These are phyloP conservation scores for Cystobasidium sp. DNA, from an alignment of 1,284 basidiomycete species.

Conservation along the genomic window DNA sequence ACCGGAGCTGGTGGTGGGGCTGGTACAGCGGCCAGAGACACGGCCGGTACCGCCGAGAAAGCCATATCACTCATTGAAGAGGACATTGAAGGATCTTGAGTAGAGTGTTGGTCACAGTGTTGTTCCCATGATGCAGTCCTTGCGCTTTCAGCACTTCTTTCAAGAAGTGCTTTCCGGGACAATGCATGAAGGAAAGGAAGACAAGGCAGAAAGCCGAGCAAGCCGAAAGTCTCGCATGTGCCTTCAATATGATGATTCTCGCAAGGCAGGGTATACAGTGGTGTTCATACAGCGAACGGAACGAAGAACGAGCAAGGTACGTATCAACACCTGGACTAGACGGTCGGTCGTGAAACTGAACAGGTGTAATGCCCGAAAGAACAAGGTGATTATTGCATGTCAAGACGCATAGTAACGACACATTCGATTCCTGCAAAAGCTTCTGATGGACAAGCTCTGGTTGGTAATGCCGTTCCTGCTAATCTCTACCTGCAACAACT, in stretches of 20 bases:
- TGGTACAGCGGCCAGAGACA: neutral
- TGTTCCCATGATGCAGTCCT: neutral
- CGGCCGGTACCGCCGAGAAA: neutral
- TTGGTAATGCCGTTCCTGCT: neutral
- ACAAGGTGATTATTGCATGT: conserved; percentile 9
- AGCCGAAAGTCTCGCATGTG: too few species aligned
- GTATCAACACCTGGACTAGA: neutral
- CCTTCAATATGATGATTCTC: too few species aligned
- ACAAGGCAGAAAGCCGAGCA: too few species aligned
- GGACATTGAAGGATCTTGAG: neutral
- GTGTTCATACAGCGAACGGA: too few species aligned
- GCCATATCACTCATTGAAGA: conserved; percentile 31
- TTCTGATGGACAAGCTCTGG: neutral
- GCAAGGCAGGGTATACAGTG: too few species aligned
- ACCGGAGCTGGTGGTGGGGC: conserved; percentile 59
- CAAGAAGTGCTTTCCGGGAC: too few species aligned
- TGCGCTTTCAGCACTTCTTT: too few species aligned
- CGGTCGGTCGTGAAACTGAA: neutral
- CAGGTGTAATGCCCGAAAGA: neutral
- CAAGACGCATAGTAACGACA: neutral
- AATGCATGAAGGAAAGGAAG: too few species aligned
- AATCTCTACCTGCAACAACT: neutral
- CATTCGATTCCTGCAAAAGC: neutral
- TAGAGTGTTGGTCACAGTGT: neutral
- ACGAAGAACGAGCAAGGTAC: too few species aligned